phyloP scores from a whole-genome alignment of 805 yeast species.

The Saccharomycopsis microspora region DNA sequence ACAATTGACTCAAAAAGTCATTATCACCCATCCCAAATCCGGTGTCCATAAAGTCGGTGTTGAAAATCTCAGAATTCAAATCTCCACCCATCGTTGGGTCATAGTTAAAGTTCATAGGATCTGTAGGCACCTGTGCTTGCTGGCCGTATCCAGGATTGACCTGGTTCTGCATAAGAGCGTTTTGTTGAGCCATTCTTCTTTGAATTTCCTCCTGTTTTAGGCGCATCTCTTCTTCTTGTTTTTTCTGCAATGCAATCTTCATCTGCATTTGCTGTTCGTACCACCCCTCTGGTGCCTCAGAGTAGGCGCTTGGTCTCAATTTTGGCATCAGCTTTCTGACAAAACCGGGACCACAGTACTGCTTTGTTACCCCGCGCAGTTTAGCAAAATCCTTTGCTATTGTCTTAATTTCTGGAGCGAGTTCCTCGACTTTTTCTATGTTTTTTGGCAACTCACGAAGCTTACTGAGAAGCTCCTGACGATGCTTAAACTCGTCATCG shows the following conservation, averaged over 20 bases:
- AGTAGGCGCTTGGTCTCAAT: slow-evolving; percentile 6
- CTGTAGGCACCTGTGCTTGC: background rate
- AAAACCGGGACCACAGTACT: background rate
- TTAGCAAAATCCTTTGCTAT: background rate
- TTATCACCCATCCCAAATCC: slow-evolving; percentile 24
- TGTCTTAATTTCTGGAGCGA: background rate
- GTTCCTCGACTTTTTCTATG: background rate
- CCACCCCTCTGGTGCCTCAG: slow-evolving; percentile 16
- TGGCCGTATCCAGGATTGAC: slow-evolving; percentile 4
- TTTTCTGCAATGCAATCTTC: slow-evolving; percentile 12
- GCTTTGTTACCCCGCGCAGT: background rate
- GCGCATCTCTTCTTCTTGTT: slow-evolving; percentile 7
- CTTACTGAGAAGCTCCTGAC: background rate
- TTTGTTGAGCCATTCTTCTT: slow-evolving; percentile 1
- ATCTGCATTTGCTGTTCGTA: slow-evolving; percentile 9
- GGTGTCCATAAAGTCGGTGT: slow-evolving; percentile 21
- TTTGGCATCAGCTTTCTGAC: background rate
- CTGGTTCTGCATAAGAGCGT: slow-evolving; percentile 5
- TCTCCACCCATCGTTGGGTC: slow-evolving; percentile 1
- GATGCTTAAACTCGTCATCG: background rate
- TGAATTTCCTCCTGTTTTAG: slow-evolving; percentile 1
- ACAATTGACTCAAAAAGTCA: slow-evolving; percentile 25
- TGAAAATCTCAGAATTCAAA: slow-evolving; percentile 9
- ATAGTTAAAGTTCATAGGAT: slow-evolving; percentile 4
- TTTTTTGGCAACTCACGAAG: background rate